Evolutionary conservation across 2,329 filamentous ascomycete genomes (phyloP), one percentile per base, ranked within the genome.

Genomic region (Aspergillus calidoustus): DNA sequence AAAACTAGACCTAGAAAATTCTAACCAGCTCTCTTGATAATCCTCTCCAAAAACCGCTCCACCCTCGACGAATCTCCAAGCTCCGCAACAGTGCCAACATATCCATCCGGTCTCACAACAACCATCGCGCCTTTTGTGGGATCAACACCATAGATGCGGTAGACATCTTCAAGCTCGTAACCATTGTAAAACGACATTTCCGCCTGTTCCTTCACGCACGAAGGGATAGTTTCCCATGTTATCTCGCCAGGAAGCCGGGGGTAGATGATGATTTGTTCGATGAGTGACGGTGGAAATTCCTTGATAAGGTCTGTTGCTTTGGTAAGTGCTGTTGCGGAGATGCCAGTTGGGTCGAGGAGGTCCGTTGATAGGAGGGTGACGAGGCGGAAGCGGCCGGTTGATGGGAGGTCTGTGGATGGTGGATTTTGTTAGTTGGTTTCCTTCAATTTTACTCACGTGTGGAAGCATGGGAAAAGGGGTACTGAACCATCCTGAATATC

Each of bases 31-130:
- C 43, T 46, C 13, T 2, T 23, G 1, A 48, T 19, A 48, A 48
- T 28, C 1, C 38, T 4, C 43, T 63, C 55, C 47, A 74, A 49
- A 60, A 71, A 74, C 3, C 50, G 19, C 11, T 68, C 59, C 5
- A 73, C 60, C 3, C 57, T 55, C 28, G 62, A 34, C 3, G 69
- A 52, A 49, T 74, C 70, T 15, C 53, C 49, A 48, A 75, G 62
- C 6, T 59, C 56, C 1, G 65, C 68, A 31, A 69, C 50, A 2
- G 65, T 52, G 9, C 75, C 75, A 46, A 77, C 59, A 64, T 75
- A 75, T 7, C 74, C 75, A 69, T 79, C 76, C 1, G 76, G 76
- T 31, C 76, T 68, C 2, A 78, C 62, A 13, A 75, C 68, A 23
- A 71, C 67, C 22, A 76, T 17, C 1, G 68, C 73, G 4, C 75